Evolutionary conservation across 192 early-diverging fungal species (phyloP).

Genomic region (Dissophora ornata): DNA sequence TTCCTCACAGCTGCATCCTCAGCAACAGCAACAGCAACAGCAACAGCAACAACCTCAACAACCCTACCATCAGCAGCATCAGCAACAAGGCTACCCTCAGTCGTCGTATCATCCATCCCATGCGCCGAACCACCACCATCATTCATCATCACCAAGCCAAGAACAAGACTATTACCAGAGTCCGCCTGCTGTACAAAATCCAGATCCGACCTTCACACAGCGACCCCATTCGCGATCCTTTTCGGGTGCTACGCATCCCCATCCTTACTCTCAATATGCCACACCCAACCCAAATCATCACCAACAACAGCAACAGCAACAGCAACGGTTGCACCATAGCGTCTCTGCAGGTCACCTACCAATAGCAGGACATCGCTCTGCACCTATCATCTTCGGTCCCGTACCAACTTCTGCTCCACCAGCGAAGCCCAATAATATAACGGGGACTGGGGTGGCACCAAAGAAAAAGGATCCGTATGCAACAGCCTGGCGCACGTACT

Average conservation of each 20-base stretch:
- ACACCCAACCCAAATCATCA: not conserved
- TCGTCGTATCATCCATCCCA: not conserved
- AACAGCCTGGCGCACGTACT: slow-evolving; percentile 50
- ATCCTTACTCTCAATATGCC: slow-evolving; percentile 32
- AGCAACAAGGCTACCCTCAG: slow-evolving; percentile 6
- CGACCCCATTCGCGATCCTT: slow-evolving; percentile 39
- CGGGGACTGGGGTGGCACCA: slow-evolving; percentile 1
- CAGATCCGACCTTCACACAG: slow-evolving; percentile 36
- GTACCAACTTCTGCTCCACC: not conserved
- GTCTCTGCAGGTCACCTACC: slow-evolving; percentile 31
- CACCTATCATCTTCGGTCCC: slow-evolving; percentile 7
- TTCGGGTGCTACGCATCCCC: slow-evolving; percentile 8
- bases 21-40: slow-evolving; percentile 9
- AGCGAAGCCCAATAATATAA: not conserved
- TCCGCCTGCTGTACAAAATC: slow-evolving; percentile 15
- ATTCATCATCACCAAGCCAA: not conserved
- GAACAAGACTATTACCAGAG: not conserved
- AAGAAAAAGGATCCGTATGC: slow-evolving; percentile 53
- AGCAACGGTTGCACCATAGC: slow-evolving; percentile 41
- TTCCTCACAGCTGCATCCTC: not conserved
- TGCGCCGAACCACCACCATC: not conserved
- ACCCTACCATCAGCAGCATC: not conserved
- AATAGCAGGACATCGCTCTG: slow-evolving; percentile 11
- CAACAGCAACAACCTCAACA: too few species aligned
- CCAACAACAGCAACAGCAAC: slow-evolving; percentile 1